These are phyloP conservation scores for Aspergillus kassunensis DNA, from an alignment of 495 filamentous ascomycete species.

Conservation along the genomic window DNA sequence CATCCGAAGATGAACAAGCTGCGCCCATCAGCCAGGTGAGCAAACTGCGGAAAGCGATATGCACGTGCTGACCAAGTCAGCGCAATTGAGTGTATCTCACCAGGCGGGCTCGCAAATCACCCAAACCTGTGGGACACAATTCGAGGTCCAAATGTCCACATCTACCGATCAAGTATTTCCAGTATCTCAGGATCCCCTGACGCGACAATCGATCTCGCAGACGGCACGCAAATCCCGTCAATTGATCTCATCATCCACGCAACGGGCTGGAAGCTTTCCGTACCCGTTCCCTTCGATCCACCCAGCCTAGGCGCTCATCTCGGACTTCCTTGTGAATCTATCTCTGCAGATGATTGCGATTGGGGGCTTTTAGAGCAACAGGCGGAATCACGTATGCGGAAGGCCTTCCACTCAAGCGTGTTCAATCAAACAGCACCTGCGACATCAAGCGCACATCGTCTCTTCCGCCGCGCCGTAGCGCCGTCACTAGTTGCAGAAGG, in stretches of 20 bases:
- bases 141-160: conserved; percentile 21
- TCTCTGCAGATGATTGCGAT: background rate
- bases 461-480: conserved; percentile 61
- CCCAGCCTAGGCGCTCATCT: conserved; percentile 22
- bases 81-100: conserved; percentile 22
- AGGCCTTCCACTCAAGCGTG: conserved; percentile 9
- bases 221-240: conserved; percentile 37
- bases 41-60: too few species aligned
- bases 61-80: conserved; percentile 5
- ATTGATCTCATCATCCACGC: conserved; percentile 29
- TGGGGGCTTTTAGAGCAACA: conserved; percentile 21
- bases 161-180: conserved; percentile 22
- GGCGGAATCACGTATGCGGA: conserved; percentile 7
- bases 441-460: conserved; percentile 23
- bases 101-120: conserved; percentile 31
- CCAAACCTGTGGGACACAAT: conserved; percentile 31
- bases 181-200: background rate
- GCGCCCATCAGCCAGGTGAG: conserved; percentile 24
- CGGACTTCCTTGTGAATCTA: background rate
- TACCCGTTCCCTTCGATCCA: conserved; percentile 52
- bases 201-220: conserved; percentile 6
- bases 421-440: conserved; percentile 18
- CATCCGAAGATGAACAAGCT: conserved; percentile 25
- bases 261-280: conserved; percentile 56
- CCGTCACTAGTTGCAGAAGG: conserved; percentile 44